These are phyloP conservation scores for Penicillium canariense DNA, from an alignment of 495 filamentous ascomycete genomes.

Conservation along the genomic window DNA sequence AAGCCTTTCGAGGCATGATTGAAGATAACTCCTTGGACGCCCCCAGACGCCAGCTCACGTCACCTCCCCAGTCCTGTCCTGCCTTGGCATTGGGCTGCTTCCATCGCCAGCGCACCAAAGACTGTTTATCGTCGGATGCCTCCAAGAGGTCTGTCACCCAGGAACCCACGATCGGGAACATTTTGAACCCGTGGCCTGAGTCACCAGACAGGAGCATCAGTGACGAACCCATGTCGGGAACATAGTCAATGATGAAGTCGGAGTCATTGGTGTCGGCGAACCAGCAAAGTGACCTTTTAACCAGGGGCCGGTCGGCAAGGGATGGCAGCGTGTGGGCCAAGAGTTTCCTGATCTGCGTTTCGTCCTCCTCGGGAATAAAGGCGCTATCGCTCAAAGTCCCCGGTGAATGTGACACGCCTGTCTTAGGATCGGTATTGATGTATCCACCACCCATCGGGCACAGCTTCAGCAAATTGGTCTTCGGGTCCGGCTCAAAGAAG, in stretches of 20 bases:
- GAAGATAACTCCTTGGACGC: slow-evolving; percentile 33
- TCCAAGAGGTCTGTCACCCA: slow-evolving; percentile 45
- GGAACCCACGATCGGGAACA: slow-evolving; percentile 52
- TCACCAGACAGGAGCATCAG: slow-evolving; percentile 50
- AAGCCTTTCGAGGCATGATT: slow-evolving; percentile 20
- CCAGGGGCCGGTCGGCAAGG: slow-evolving; percentile 49
- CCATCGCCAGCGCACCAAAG: slow-evolving; percentile 44
- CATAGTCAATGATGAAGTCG: slow-evolving; percentile 55
- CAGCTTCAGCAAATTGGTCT: slow-evolving; percentile 53
- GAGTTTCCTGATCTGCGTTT: slow-evolving; percentile 43
- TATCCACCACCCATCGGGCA: slow-evolving; percentile 54
- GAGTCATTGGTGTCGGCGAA: slow-evolving; percentile 55
- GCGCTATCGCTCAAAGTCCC: slow-evolving; percentile 31
- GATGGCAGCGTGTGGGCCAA: slow-evolving; percentile 49
- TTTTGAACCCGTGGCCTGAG: slow-evolving; percentile 56
- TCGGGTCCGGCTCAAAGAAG: slow-evolving; percentile 58
- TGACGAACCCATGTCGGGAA: slow-evolving; percentile 42
- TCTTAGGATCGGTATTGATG: slow-evolving; percentile 44
- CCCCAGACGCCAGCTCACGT: slow-evolving; percentile 42
- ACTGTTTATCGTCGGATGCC: slow-evolving; percentile 25
- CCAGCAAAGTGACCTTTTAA: slow-evolving; percentile 53
- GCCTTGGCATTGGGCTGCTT: slow-evolving; percentile 26
- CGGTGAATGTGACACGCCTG: slow-evolving; percentile 33
- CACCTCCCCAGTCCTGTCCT: slow-evolving; percentile 35
- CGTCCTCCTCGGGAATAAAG: slow-evolving; percentile 50